Conservation (phyloP, 2,329 filamentous ascomycete genomes). For the Aspergillus proliferans region DNA sequence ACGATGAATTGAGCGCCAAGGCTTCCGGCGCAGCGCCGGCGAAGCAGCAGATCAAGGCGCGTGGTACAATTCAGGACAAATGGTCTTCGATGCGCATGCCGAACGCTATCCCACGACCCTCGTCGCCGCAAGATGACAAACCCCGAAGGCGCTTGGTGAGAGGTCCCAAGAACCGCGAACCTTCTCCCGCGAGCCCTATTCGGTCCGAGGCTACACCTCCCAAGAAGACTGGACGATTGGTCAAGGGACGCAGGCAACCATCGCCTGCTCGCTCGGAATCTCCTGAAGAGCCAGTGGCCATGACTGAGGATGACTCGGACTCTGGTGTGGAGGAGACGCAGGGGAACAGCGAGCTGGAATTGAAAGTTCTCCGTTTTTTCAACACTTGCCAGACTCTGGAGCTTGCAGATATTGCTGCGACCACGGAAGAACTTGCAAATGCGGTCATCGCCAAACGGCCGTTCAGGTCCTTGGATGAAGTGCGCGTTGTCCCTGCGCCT, state of each 20-base stretch:
- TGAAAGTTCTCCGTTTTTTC: conserved; percentile 68
- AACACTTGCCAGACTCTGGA: conserved; percentile 71
- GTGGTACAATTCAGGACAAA: conserved; percentile 54
- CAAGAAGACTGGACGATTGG: conserved; percentile 36
- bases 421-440: conserved; percentile 63
- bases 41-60: conserved; percentile 51
- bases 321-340: conserved; percentile 33
- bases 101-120: conserved; percentile 18
- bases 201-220: conserved; percentile 17
- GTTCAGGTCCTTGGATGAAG: conserved; percentile 60
- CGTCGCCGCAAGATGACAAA: conserved; percentile 16
- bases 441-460: conserved; percentile 68
- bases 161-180: conserved; percentile 26
- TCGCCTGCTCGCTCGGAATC: conserved; percentile 28
- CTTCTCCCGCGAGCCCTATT: conserved; percentile 19
- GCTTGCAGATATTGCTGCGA: conserved; percentile 73
- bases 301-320: conserved; percentile 45
- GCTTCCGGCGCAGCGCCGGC: conserved; percentile 22
- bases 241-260: conserved; percentile 43
- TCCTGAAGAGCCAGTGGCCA: conserved; percentile 31
- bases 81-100: conserved; percentile 45
- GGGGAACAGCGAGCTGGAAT: conserved; percentile 38
- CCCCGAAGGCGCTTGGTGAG: conserved; percentile 35
- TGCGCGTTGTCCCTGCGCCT: conserved; percentile 56
- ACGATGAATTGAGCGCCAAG: conserved; percentile 34